Conservation (phyloP, 352 stramenopile genomes). For the Peronospora belbahrii region DNA sequence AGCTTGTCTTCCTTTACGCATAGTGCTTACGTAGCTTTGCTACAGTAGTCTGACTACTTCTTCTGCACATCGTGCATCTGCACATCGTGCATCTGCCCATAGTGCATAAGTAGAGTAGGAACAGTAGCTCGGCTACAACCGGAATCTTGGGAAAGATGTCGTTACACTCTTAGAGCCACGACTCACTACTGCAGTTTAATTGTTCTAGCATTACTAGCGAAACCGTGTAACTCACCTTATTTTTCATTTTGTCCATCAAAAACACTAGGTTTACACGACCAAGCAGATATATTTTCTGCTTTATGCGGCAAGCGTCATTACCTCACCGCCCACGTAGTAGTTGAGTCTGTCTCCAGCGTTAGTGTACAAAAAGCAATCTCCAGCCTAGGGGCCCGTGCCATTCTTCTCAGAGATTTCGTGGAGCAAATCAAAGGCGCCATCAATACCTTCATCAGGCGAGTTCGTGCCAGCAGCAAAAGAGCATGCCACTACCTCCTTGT, state of each 20-base stretch:
- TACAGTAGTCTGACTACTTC: no score
- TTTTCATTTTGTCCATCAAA: conserved; percentile 97
- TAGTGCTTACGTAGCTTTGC: no score
- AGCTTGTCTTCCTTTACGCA: no score
- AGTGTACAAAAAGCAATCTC: conserved; percentile 99
- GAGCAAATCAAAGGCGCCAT: conserved; percentile 96
- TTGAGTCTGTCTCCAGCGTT: conserved; percentile 92
- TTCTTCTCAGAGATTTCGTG: conserved; percentile 96
- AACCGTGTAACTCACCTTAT: conserved; percentile 88
- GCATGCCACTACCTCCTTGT: conserved; percentile 84
- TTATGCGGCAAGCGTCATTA: conserved; percentile 96
- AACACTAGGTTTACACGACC: conserved; percentile 98
- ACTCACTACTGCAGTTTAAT: conserved; percentile 96
- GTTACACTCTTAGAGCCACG: conserved; percentile 96
- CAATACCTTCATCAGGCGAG: conserved; percentile 91
- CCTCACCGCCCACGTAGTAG: conserved; percentile 99
- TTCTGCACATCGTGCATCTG: no score
- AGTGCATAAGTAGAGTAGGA: no score
- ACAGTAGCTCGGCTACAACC: no score
- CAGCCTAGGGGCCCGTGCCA: conserved; percentile 96
- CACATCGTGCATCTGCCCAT: no score
- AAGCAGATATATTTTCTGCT: conserved; percentile 94
- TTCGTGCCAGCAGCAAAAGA: conserved; percentile 87
- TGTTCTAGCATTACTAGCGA: conserved; percentile 96
- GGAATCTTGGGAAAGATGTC: conserved; percentile 93